Conservation (phyloP, 768 basidiomycete species). For the Lactarius quietus region DNA sequence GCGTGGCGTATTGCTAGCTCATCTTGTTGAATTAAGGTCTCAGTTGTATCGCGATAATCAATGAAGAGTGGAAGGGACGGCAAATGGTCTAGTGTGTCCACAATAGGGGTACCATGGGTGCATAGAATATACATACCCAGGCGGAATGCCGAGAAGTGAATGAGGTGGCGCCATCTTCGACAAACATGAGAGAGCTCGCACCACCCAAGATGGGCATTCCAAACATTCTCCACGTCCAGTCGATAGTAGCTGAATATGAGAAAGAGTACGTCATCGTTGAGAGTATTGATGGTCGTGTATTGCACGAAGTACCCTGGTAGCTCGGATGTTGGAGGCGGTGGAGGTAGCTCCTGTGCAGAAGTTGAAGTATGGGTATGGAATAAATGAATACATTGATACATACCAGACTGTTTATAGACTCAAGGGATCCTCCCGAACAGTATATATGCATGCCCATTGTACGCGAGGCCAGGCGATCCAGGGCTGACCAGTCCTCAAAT, state of each 20-base stretch:
- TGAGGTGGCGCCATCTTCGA: neutral
- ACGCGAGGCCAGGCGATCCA: neutral
- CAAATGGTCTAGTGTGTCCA: neutral
- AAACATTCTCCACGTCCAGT: neutral
- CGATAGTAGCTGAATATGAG: neutral
- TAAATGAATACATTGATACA: neutral
- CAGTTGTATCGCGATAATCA: neutral
- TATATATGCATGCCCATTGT: neutral
- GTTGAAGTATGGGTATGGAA: neutral
- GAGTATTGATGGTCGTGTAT: neutral
- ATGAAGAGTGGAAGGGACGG: neutral
- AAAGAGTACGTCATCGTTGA: neutral
- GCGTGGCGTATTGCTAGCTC: neutral
- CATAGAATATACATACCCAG: neutral
- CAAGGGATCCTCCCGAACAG: neutral
- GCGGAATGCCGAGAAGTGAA: neutral
- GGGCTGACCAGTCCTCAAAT: neutral
- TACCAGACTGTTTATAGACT: neutral
- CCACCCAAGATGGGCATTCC: neutral
- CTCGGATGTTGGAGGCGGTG: neutral
- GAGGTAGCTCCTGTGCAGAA: neutral
- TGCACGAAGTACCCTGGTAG: neutral
- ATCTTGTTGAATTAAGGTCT: neutral
- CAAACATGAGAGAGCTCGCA: neutral
- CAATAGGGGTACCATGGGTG: neutral